These are phyloP conservation scores for Inonotus hispidus DNA, from an alignment of 1,284 basidiomycete species.

Conservation along the genomic window DNA sequence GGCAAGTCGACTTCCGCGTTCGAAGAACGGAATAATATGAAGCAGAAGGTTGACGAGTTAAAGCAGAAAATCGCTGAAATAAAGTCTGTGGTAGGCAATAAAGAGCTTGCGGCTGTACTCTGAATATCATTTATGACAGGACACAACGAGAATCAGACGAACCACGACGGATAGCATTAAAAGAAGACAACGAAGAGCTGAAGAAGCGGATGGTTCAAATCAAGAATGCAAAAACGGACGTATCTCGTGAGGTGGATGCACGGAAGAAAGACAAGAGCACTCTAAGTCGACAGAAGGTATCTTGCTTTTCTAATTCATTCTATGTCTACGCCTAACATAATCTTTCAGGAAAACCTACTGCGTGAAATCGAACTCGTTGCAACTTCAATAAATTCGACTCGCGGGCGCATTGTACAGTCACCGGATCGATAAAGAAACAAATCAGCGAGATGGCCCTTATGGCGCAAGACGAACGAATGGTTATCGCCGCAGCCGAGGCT, in stretches of 20 bases:
- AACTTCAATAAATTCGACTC: constrained; percentile 56
- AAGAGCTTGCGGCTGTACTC: not conserved
- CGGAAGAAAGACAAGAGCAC: constrained; percentile 64
- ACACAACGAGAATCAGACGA: constrained; percentile 65
- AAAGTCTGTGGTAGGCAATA: constrained; percentile 44
- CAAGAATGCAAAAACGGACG: constrained; percentile 56
- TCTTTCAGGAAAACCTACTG: constrained; percentile 49
- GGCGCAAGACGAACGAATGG: constrained; percentile 56
- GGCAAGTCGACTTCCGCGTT: constrained; percentile 52
- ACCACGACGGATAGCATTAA: constrained; percentile 58
- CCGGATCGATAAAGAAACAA: constrained; percentile 80
- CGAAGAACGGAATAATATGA: constrained; percentile 50
- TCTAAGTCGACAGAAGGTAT: constrained; percentile 52
- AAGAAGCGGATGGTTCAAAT: constrained; percentile 60
- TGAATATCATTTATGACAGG: constrained; percentile 32
- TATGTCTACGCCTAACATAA: not conserved
- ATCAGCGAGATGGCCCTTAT: constrained; percentile 67
- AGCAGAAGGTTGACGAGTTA: constrained; percentile 45
- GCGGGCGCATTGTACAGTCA: constrained; percentile 77
- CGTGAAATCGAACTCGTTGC: constrained; percentile 50
- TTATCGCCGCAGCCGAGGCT: constrained; percentile 53
- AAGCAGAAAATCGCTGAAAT: constrained; percentile 52
- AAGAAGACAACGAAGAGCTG: constrained; percentile 55
- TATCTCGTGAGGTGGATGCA: constrained; percentile 55
- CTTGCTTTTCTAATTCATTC: not conserved